Base-by-base conservation (phyloP, 208 protist species). In the Trypanosoma mega region DNA sequence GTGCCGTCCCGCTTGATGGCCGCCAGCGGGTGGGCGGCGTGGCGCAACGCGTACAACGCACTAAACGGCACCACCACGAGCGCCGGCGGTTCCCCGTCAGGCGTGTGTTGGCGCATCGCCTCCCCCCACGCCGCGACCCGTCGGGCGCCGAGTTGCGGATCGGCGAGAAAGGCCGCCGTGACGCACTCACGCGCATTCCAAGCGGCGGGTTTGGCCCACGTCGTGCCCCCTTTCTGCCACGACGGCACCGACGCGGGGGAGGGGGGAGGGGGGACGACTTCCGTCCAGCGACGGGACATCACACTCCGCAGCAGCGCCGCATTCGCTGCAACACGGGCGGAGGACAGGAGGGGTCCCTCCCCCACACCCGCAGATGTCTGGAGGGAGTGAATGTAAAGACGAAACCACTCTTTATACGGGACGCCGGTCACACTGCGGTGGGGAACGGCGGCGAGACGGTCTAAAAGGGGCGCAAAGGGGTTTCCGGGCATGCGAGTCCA, bases 321-420 rank as follows among this genome's bases (percentile, higher is more conserved):
- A 68, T 92, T 65, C 21, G 89, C 46, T 1, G 23, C 12, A n/a
- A 20, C 41, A 31, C 69, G 66, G 23, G 50, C 54, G 44, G 26
- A 20, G 33, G 23, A 23, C n/a, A 67, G 8, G 12, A 47, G 43
- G 39, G 24, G 48, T n/a, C 29, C n/a, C 8, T 0, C 21, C 29
- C 2, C 20, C 27, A 48, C 12, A 20, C 56, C 55, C 16, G 29
- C 20, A n/a, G 45, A 51, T n/a, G 47, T 44, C 29, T 77, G 73
- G 33, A 75, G 56, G 14, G 55, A 24, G 11, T 66, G 48, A 20
- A 90, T 76, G 62, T 89, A 93, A 33, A 87, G 63, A 16, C 62
- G 36, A 50, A 93, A 81, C 81, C 80, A 91, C 26, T 89, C 67
- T 7, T 62, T 63, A 49, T 91, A 93, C n/a, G 80, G 55, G 5